A percentile compares a stretch with the other conserved stretches of the same genome.
phyloP scores from a whole-genome alignment of 2,329 filamentous ascomycete genomes.

The Epichloe bromicola region DNA sequence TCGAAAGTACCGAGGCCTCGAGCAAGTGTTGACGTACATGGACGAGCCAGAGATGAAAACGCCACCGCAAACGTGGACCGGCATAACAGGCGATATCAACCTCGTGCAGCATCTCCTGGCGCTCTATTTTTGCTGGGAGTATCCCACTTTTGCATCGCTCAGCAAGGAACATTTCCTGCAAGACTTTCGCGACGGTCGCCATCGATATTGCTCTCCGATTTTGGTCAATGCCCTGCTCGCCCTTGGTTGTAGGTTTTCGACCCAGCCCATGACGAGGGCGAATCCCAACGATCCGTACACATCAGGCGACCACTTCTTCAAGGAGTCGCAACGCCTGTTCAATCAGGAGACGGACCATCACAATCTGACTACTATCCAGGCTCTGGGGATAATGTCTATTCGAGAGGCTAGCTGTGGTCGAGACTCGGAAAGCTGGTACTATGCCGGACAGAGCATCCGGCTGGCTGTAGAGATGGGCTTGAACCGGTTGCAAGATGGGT shows the following conservation, averaged over 20 bases:
- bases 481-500: conserved; percentile 38
- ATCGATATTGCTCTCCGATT: conserved; percentile 54
- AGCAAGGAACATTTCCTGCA: conserved; percentile 58
- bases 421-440: conserved; percentile 61
- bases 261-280: conserved; percentile 48
- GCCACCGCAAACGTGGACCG: conserved; percentile 42
- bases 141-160: conserved; percentile 60
- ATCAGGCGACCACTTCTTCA: conserved; percentile 63
- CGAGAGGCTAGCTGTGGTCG: conserved; percentile 60
- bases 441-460: conserved; percentile 58
- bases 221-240: conserved; percentile 54
- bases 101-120: conserved; percentile 52
- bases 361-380: conserved; percentile 58
- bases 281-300: conserved; percentile 48
- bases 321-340: conserved; percentile 51
- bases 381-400: conserved; percentile 63
- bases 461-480: conserved; percentile 61
- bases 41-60: conserved; percentile 30
- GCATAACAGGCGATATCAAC: conserved; percentile 40
- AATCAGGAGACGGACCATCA: conserved; percentile 45
- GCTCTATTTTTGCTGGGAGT: conserved; percentile 64
- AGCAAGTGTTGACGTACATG: conserved; percentile 35
- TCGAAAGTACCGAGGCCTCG: conserved; percentile 27
- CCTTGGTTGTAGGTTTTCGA: conserved; percentile 56
- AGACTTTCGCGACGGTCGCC: conserved; percentile 47